Conservation (phyloP, 805 yeast genomes). For the Candida maesae region DNA sequence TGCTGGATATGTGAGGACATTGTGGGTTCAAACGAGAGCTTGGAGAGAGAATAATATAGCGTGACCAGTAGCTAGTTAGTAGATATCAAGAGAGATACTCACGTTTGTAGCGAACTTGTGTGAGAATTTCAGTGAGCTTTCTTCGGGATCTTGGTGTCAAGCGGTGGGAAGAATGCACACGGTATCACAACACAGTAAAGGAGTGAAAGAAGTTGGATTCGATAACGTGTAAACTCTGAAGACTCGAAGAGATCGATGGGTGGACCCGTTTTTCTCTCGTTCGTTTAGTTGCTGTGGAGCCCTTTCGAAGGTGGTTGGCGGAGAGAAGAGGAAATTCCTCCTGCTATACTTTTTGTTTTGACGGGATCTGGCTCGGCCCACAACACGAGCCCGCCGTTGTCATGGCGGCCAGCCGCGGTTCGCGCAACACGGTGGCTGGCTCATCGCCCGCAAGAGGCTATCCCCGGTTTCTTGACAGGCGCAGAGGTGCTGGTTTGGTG, state of each 20-base stretch:
- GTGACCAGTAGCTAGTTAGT: not conserved
- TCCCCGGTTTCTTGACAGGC: not conserved
- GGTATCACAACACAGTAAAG: constrained; percentile 9
- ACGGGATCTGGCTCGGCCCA: not conserved
- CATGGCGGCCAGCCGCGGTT: not conserved
- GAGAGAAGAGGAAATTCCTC: not conserved
- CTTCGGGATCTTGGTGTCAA: not conserved
- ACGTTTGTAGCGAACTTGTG: not conserved
- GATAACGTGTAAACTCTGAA: constrained; percentile 1
- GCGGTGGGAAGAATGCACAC: not conserved
- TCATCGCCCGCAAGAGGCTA: not conserved
- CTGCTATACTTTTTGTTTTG: not conserved
- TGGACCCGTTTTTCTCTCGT: not conserved
- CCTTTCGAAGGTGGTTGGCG: not conserved
- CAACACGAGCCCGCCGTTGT: not conserved
- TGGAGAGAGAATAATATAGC: no score
- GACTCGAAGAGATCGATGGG: not conserved
- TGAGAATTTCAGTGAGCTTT: not conserved
- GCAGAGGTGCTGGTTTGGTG: not conserved
- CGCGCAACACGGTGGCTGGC: not conserved
- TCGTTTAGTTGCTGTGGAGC: not conserved
- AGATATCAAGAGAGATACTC: not conserved
- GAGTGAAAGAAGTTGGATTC: constrained; percentile 13
- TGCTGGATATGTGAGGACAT: no score
- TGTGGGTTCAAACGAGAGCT: no score